These are phyloP conservation scores for Phytophthora chlamydospora DNA, from an alignment of 352 stramenopile genomes.

Conservation along the genomic window DNA sequence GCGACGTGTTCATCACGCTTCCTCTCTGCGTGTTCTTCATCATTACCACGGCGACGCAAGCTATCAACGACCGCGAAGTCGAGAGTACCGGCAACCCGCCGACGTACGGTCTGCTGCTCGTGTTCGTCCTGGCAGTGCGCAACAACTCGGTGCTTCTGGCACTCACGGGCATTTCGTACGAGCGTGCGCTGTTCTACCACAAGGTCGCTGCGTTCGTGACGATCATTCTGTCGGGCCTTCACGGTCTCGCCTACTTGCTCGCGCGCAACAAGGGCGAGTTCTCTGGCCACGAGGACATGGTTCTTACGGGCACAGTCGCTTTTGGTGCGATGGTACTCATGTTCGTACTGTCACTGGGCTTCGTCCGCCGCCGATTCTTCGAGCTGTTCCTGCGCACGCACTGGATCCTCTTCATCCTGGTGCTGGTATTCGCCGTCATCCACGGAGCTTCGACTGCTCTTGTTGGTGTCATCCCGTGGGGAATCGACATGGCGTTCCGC, in stretches of 20 bases:
- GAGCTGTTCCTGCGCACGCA: constrained; percentile 58
- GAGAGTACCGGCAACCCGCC: constrained; percentile 28
- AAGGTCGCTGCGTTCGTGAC: constrained; percentile 43
- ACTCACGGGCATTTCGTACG: constrained; percentile 53
- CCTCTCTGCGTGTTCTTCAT: constrained; percentile 28
- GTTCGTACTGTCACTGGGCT: constrained; percentile 37
- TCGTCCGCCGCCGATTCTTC: constrained; percentile 55
- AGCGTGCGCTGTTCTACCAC: constrained; percentile 60
- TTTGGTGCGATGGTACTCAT: constrained; percentile 46
- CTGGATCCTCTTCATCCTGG: constrained; percentile 57
- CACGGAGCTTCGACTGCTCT: constrained; percentile 43
- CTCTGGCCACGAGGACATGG: constrained; percentile 31
- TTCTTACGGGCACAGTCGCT: constrained; percentile 24
- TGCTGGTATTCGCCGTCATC: constrained; percentile 49
- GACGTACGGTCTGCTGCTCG: constrained; percentile 38
- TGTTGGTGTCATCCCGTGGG: constrained; percentile 40
- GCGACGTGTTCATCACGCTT: constrained; percentile 41
- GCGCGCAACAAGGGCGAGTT: constrained; percentile 25
- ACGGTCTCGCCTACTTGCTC: constrained; percentile 52
- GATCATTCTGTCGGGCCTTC: constrained; percentile 42
- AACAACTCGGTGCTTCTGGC: constrained; percentile 58
- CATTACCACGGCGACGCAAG: constrained; percentile 21
- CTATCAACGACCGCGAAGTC: constrained; percentile 22
- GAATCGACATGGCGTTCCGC: constrained; percentile 45
- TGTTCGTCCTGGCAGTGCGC: constrained; percentile 50